phyloP scores from a whole-genome alignment of 1,284 basidiomycete species.

The Hypsizygus ulmarius region DNA sequence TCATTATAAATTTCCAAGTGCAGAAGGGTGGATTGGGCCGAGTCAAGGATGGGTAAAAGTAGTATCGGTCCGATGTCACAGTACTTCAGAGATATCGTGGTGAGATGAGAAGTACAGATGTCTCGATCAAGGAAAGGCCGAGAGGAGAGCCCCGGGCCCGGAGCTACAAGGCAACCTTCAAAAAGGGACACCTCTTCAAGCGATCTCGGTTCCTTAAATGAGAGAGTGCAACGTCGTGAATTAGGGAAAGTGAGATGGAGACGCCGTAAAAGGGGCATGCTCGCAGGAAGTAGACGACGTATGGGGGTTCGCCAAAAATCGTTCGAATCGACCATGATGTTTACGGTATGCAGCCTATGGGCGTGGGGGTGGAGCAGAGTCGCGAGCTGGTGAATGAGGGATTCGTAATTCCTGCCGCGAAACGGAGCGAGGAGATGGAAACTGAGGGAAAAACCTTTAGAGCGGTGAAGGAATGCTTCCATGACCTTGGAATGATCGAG shows the following conservation, averaged over 20 bases:
- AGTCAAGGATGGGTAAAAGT: slow-evolving; percentile 16
- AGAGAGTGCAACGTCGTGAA: slow-evolving; percentile 5
- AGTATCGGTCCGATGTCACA: slow-evolving; percentile 7
- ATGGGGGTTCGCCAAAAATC: slow-evolving; percentile 6
- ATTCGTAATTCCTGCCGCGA: background rate
- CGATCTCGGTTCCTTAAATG: slow-evolving; percentile 5
- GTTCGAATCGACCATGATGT: slow-evolving; percentile 1
- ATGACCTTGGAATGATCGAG: slow-evolving; percentile 7
- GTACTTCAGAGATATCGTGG: slow-evolving; percentile 18
- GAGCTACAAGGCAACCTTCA: background rate
- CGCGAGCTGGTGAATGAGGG: background rate
- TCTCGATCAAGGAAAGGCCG: slow-evolving; percentile 17
- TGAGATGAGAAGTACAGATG: slow-evolving; percentile 13
- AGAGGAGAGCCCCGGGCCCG: slow-evolving; percentile 2
- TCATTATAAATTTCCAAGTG: slow-evolving; percentile 16
- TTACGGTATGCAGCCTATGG: slow-evolving; percentile 13
- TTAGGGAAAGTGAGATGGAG: slow-evolving; percentile 13
- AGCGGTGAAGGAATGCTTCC: slow-evolving; percentile 13
- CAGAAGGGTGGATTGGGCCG: slow-evolving; percentile 16
- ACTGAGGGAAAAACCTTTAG: slow-evolving; percentile 9
- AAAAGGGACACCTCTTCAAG: background rate
- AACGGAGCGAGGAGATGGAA: slow-evolving; percentile 11
- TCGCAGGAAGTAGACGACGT: slow-evolving; percentile 3
- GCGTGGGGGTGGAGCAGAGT: slow-evolving; percentile 6
- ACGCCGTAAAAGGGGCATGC: slow-evolving; percentile 10